Conservation (phyloP, 371 early-diverging fungal genomes). For the Mitosporidium daphniae region DNA sequence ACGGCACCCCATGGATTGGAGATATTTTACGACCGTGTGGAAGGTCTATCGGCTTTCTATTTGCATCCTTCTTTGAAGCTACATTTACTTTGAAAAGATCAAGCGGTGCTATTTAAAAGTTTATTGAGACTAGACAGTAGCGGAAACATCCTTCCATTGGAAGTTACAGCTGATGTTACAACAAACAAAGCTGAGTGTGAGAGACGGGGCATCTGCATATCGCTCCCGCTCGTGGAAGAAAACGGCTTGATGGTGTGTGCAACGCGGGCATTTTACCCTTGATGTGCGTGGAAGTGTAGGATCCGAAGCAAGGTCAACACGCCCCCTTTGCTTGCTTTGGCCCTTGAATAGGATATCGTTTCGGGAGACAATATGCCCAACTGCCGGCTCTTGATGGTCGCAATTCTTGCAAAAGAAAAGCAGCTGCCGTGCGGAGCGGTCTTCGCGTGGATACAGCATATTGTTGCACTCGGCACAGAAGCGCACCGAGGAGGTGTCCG, state of each 20-base stretch:
- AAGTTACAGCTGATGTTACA: too few species aligned
- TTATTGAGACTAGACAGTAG: too few species aligned
- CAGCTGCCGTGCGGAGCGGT: conserved; percentile 19
- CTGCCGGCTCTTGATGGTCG: conserved; percentile 39
- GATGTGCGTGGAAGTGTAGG: conserved; percentile 31
- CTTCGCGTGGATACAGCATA: conserved; percentile 75
- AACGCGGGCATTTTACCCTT: conserved; percentile 19
- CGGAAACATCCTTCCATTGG: too few species aligned
- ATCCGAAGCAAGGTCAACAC: conserved; percentile 41
- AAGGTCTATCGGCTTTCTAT: too few species aligned
- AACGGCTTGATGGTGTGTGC: conserved; percentile 23
- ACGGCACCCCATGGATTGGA: too few species aligned
- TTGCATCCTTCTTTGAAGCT: too few species aligned
- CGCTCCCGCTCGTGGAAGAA: conserved; percentile 57
- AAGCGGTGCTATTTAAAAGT: too few species aligned
- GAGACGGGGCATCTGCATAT: conserved; percentile 39
- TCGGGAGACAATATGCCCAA: conserved; percentile 36
- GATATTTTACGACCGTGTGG: too few species aligned
- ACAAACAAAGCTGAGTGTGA: conserved; percentile 68
- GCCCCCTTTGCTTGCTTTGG: too few species aligned
- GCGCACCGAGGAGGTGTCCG: too few species aligned
- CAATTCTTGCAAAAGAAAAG: conserved; percentile 75
- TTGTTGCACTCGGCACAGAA: conserved; percentile 31
- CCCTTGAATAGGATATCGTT: conserved; percentile 23
- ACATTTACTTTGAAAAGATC: too few species aligned